Conservation (phyloP, 768 basidiomycete genomes). For the Mycena capillaripes region DNA sequence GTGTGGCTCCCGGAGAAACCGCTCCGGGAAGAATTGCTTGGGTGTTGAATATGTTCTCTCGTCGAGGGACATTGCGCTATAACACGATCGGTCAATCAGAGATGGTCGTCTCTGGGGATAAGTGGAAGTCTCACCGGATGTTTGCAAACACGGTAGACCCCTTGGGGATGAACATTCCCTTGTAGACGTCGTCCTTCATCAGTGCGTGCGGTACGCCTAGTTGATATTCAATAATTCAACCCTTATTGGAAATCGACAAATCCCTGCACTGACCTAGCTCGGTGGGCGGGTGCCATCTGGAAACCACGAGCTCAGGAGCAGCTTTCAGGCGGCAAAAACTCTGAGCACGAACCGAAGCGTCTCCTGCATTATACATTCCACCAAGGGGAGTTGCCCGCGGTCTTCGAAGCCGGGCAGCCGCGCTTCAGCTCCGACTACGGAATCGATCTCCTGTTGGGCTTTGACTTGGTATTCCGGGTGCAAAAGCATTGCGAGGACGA, state of each 20-base stretch:
- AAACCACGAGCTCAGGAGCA: conserved; percentile 27
- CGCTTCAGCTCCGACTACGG: conserved; percentile 42
- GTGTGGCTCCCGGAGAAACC: conserved; percentile 39
- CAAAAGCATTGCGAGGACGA: conserved; percentile 48
- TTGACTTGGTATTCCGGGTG: conserved; percentile 48
- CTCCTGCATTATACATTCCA: conserved; percentile 41
- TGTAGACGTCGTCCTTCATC: no score
- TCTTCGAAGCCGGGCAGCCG: conserved; percentile 45
- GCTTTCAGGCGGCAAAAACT: neutral
- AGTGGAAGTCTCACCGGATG: conserved; percentile 30
- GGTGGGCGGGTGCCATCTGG: conserved; percentile 20
- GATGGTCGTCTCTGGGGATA: neutral
- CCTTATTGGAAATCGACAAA: conserved; percentile 1
- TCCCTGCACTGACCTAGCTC: conserved; percentile 1
- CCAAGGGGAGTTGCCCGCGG: conserved; percentile 40
- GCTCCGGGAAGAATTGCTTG: conserved; percentile 42
- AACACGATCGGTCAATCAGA: neutral
- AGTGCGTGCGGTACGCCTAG: conserved; percentile 47
- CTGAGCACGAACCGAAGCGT: conserved; percentile 13
- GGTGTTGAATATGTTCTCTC: conserved; percentile 40
- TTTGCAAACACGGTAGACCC: conserved; percentile 43
- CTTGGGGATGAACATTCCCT: conserved; percentile 52
- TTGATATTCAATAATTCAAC: conserved; percentile 7
- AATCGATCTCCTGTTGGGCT: conserved; percentile 49
- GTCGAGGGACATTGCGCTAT: conserved; percentile 42